Percentiles rank a stretch among this genome's conserved stretches.
Evolutionary conservation across 1,284 basidiomycete genomes (phyloP).

Genomic region (Ceratobasidium sp.): DNA sequence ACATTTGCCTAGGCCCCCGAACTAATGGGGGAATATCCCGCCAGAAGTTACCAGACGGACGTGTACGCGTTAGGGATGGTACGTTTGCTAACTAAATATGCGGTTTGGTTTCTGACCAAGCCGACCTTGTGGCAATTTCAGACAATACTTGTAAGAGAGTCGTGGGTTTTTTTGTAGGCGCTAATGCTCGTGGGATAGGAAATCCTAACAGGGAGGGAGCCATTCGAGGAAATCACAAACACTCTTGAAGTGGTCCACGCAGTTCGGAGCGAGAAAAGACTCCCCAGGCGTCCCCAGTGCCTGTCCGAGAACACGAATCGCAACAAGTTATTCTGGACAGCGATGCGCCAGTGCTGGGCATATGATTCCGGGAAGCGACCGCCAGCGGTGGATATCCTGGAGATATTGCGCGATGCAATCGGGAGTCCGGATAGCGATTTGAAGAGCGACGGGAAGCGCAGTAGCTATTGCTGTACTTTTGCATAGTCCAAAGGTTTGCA

Average conservation of each 20-base stretch:
- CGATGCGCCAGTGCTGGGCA: background rate
- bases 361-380: background rate
- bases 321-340: background rate
- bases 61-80: constrained; percentile 25
- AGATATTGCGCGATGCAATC: no score
- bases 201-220: background rate
- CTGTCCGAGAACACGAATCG: background rate
- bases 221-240: background rate
- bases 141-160: background rate
- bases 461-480: no score
- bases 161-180: no score
- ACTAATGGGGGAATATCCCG: background rate
- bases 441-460: no score
- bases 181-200: background rate
- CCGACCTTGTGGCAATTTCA: background rate
- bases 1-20: background rate
- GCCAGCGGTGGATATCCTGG: background rate
- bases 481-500: no score
- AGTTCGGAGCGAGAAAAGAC: background rate
- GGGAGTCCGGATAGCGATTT: no score
- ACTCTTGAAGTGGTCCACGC: background rate
- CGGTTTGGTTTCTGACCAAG: background rate
- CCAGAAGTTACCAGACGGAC: background rate
- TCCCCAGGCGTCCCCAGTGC: background rate
- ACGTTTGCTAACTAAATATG: background rate